phyloP scores from a whole-genome alignment of 2,329 filamentous ascomycete species.

The Alternaria incomplexa region DNA sequence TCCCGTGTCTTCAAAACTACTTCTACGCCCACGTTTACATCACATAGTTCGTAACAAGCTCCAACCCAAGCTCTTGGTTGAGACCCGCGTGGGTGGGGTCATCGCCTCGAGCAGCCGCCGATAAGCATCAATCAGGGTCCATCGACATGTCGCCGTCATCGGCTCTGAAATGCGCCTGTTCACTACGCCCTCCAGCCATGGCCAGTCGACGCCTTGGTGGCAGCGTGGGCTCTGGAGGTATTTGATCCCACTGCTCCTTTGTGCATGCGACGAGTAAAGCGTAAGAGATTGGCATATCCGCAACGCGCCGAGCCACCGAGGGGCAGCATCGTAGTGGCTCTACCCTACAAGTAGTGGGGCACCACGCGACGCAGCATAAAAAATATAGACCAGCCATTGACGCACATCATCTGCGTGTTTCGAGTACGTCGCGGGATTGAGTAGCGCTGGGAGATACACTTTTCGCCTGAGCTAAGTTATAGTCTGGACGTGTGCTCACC shows the following conservation, averaged over 20 bases:
- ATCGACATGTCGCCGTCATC: constrained; percentile 44
- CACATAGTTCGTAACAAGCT: constrained; percentile 2
- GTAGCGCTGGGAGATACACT: constrained; percentile 7
- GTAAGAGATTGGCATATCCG: neutral
- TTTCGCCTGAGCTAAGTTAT: constrained; percentile 14
- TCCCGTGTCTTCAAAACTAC: neutral
- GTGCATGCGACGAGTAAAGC: neutral
- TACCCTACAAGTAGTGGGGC: constrained; percentile 32
- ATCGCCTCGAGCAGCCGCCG: constrained; percentile 20
- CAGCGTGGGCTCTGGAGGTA: constrained; percentile 34
- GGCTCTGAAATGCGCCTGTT: constrained; percentile 30
- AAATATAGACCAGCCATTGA: constrained; percentile 30
- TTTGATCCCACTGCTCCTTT: constrained; percentile 21
- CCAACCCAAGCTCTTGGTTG: constrained; percentile 15
- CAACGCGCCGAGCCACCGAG: constrained; percentile 20
- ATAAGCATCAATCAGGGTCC: constrained; percentile 33
- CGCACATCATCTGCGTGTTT: constrained; percentile 15
- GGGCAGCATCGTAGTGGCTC: constrained; percentile 8
- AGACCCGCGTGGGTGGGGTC: constrained; percentile 30
- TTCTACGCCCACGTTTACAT: constrained; percentile 13
- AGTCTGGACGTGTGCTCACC: constrained; percentile 22
- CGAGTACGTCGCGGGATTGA: constrained; percentile 19
- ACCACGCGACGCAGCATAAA: constrained; percentile 31
- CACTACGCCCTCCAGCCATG: constrained; percentile 22
- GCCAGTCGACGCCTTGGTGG: constrained; percentile 13